A percentile compares a stretch with the other conserved stretches of the same genome.
Evolutionary conservation across 805 yeast genomes (phyloP).

Genomic region (Lachancea sp.): DNA sequence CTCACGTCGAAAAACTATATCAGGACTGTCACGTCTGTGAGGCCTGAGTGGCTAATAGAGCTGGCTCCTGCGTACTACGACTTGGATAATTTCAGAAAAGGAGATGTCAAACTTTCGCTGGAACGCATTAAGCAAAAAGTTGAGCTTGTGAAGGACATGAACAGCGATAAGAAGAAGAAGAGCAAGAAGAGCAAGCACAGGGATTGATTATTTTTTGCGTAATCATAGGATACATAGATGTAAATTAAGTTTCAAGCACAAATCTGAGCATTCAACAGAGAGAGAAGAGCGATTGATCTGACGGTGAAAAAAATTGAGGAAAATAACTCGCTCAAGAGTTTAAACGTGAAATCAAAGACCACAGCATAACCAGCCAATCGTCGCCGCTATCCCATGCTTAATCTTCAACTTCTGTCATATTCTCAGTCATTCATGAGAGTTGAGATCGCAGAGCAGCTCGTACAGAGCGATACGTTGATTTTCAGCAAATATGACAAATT

Average conservation of each 20-base stretch:
- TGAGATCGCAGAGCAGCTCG: too few species aligned
- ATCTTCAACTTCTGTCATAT: too few species aligned
- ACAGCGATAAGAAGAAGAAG: slow-evolving; percentile 16
- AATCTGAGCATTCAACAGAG: too few species aligned
- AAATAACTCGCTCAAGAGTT: too few species aligned
- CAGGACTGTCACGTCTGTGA: slow-evolving; percentile 84
- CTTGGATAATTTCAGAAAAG: slow-evolving; percentile 57
- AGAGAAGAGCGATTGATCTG: too few species aligned
- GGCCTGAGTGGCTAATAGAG: slow-evolving; percentile 89
- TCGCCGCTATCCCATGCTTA: too few species aligned
- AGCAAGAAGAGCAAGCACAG: slow-evolving; percentile 17
- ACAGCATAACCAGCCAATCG: too few species aligned
- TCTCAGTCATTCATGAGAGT: too few species aligned
- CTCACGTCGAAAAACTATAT: slow-evolving; percentile 89
- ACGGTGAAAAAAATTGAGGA: too few species aligned
- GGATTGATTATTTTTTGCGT: slow-evolving; percentile 11
- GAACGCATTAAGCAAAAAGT: slow-evolving; percentile 53
- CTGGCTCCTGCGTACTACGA: slow-evolving; percentile 63
- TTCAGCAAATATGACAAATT: background rate
- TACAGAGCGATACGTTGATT: too few species aligned
- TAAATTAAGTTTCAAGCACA: too few species aligned
- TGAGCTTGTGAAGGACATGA: slow-evolving; percentile 37
- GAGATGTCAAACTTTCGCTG: slow-evolving; percentile 63
- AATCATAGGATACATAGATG: background rate
- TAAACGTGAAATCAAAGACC: too few species aligned